phyloP scores from a whole-genome alignment of 78 protist genomes.

The Fonticula alba region DNA sequence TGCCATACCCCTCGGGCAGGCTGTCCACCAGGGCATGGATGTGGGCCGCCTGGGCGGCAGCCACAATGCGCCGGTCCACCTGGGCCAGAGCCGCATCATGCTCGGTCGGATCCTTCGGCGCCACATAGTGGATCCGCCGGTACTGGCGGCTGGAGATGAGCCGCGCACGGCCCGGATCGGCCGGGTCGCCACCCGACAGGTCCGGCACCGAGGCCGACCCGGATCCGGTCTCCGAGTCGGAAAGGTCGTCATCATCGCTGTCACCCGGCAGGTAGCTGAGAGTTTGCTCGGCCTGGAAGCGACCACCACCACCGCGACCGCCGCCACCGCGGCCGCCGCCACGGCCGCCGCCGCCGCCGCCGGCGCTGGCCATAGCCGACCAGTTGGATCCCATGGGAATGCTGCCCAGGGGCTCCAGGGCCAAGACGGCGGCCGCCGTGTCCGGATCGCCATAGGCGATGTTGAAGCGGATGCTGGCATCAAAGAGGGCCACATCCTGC shows the following conservation, averaged over 20 bases:
- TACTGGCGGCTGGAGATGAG: too few relatives aligned
- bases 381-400: background rate
- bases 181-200: too few relatives aligned
- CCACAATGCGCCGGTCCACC: slow-evolving; percentile 12
- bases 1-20: slow-evolving; percentile 51
- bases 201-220: background rate
- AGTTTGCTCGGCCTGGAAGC: too few relatives aligned
- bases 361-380: background rate
- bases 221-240: background rate
- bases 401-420: background rate
- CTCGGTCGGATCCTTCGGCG: too few relatives aligned
- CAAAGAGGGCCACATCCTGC: slow-evolving; percentile 43
- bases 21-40: slow-evolving; percentile 39
- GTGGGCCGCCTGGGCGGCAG: slow-evolving; percentile 43
- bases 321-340: too few relatives aligned
- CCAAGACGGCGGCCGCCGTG: background rate
- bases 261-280: background rate
- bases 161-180: too few relatives aligned
- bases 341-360: too few relatives aligned
- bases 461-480: slow-evolving; percentile 39
- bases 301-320: too few relatives aligned
- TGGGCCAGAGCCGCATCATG: slow-evolving; percentile 8
- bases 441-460: slow-evolving; percentile 32
- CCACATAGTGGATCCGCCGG: too few relatives aligned
- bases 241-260: background rate